These are phyloP conservation scores for Trichoderma breve DNA, from an alignment of 2,329 filamentous ascomycete genomes.

Conservation along the genomic window DNA sequence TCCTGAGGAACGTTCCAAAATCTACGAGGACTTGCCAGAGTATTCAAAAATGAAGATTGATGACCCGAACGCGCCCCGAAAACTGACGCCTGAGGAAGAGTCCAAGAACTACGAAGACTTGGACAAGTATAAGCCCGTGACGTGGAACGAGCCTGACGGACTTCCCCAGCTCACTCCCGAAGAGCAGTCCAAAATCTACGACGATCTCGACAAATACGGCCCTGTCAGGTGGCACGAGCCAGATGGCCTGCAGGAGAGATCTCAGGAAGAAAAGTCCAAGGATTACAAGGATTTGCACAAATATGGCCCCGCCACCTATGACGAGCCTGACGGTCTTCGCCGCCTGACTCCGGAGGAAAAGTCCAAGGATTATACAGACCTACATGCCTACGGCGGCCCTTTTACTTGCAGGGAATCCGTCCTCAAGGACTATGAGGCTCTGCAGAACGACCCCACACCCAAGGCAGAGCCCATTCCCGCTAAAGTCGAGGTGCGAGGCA, in stretches of 20 bases:
- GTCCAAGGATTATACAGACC: slow-evolving; percentile 35
- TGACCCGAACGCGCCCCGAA: slow-evolving; percentile 28
- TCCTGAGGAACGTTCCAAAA: slow-evolving; percentile 32
- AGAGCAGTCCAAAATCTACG: slow-evolving; percentile 38
- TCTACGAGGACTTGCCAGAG: slow-evolving; percentile 37
- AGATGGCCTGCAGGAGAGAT: slow-evolving; percentile 31
- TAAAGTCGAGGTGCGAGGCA: slow-evolving; percentile 33
- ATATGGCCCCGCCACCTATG: slow-evolving; percentile 36
- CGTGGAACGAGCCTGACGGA: slow-evolving; percentile 38
- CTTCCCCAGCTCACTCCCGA: slow-evolving; percentile 30
- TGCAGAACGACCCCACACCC: slow-evolving; percentile 30
- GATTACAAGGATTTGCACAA: slow-evolving; percentile 42
- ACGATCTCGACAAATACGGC: slow-evolving; percentile 36
- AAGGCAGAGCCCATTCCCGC: slow-evolving; percentile 39
- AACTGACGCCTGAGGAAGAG: slow-evolving; percentile 32
- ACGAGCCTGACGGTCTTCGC: slow-evolving; percentile 34
- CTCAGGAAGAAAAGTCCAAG: slow-evolving; percentile 36
- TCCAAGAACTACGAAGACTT: slow-evolving; percentile 42
- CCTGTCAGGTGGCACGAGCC: slow-evolving; percentile 33
- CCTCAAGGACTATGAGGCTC: slow-evolving; percentile 30
- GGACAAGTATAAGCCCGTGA: slow-evolving; percentile 33
- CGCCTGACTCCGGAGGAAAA: slow-evolving; percentile 30
- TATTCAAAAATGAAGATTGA: slow-evolving; percentile 34
- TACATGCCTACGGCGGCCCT: slow-evolving; percentile 37
- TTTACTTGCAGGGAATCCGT: slow-evolving; percentile 35